Evolutionary conservation across 2,329 filamentous ascomycete species (phyloP), one percentile per base, ranked within the genome.

Genomic region (Dryadomyces quercus-mongolicae): DNA sequence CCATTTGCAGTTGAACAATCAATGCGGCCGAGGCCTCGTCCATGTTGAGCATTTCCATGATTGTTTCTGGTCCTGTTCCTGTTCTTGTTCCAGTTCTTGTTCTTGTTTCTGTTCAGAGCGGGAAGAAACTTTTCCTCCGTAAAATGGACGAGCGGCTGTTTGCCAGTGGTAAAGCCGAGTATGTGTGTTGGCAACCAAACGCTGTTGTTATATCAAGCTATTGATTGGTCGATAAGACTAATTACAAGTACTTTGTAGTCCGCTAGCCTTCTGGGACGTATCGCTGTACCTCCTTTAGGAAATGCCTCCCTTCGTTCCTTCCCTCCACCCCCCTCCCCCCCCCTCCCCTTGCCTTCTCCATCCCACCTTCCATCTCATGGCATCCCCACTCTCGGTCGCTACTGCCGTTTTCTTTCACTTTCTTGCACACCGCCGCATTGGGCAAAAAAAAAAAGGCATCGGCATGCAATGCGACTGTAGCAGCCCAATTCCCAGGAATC

Each of bases 1-100:
- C 58, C 6, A 59, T 56, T n/a, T 62, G 57, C 18, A 61, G 36
- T 45, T 60, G 34, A 2, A 55, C 6, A 5, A 46, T 36, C 22
- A 52, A 38, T 1, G 47, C 34, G 3, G 18, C 34, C 31, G 47
- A 49, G 10, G 18, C 47, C 5, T 25, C 21, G 44, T 25, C 44
- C 20, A 25, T 25, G 44, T 8, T 31, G 25, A 31, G 25, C 25
- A 31, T 8, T 4, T 31, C 25, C 25, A 31, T 31, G 25, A 8
- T 31, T 4, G 25, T 31, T 31, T 31, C 25, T 31, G 25, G 25
- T 31, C 8, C 25, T 31, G 4, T 31, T 8, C 4, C 25, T 31
- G 25, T 4, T n/a, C n/a, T n/a, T n/a, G n/a, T n/a, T n/a, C n/a
- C n/a, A n/a, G n/a, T n/a, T n/a, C n/a, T n/a, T n/a, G n/a, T n/a